phyloP scores from a whole-genome alignment of 1,284 basidiomycete species.

The Heliocybe sulcata region DNA sequence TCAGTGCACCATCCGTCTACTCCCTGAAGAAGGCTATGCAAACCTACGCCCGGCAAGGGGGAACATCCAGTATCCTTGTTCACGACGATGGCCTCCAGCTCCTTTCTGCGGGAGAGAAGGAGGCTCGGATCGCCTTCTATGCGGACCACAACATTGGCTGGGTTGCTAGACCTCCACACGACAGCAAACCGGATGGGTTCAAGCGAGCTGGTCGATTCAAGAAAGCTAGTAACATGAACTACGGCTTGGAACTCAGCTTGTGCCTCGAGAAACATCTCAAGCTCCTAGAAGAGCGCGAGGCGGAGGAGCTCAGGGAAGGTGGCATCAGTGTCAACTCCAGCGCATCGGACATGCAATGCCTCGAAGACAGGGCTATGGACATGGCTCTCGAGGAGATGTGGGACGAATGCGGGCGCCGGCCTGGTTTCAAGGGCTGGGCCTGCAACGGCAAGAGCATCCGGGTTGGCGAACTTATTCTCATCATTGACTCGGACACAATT shows the following conservation, averaged over 20 bases:
- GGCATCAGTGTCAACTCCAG: constrained; percentile 14
- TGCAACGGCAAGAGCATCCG: constrained; percentile 49
- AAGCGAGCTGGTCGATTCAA: constrained; percentile 53
- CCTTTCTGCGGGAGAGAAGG: constrained; percentile 26
- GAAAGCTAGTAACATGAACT: constrained; percentile 58
- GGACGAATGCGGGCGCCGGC: constrained; percentile 40
- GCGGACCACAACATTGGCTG: constrained; percentile 47
- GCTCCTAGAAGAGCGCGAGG: constrained; percentile 32
- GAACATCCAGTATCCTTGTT: constrained; percentile 69
- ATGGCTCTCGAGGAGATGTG: constrained; percentile 64
- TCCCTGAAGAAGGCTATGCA: constrained; percentile 84
- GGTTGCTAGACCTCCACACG: constrained; percentile 47
- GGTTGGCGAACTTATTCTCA: constrained; percentile 58
- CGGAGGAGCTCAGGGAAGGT: constrained; percentile 14
- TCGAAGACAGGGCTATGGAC: constrained; percentile 59
- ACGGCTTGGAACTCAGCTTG: constrained; percentile 41
- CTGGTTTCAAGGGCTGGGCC: constrained; percentile 54
- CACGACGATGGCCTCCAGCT: constrained; percentile 66
- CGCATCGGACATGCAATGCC: constrained; percentile 25
- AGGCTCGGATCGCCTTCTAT: constrained; percentile 37
- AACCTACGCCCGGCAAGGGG: constrained; percentile 78
- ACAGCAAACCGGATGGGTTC: constrained; percentile 33
- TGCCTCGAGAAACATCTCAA: constrained; percentile 42
- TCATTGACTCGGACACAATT: constrained; percentile 80
- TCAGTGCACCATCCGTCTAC: constrained; percentile 65